Evolutionary conservation across 805 yeast species (phyloP), one percentile per base, ranked within the genome.

Genomic region (Blastobotrys chiropterorum): DNA sequence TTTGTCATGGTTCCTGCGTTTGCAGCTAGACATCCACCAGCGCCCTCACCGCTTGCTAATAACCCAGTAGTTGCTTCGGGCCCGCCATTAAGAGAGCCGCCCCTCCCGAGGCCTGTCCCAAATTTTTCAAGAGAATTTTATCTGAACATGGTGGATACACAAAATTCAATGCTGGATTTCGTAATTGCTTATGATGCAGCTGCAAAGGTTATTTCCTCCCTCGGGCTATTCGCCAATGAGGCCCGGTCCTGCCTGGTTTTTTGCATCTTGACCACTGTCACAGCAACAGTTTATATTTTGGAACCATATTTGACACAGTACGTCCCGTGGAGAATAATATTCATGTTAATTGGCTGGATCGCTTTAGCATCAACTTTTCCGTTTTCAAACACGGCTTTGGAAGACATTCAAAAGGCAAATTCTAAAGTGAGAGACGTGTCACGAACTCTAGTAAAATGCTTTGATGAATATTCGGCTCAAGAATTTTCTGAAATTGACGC

Each of bases 91-190:
- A 60, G 70, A 43, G 70, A 72, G 11, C 73, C 79, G 21, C 75
- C 70, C 34, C 61, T 76, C 2, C 86, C 89, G 2, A 79, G 78
- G 54, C 94, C 95, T 0, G 86, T 83, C 5, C 85, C 90, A 3
- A 89, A 88, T 65, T 73, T 86, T 47, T 82, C 90, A 31, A 73
- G 86, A 51, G 96, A 89, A 63, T 89, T 88, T 62, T 67, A 84
- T 17, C 63, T 88, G 52, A 89, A 89, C 63, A 71, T 86, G 60
- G 86, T 95, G 1, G 96, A 89, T 69, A 71, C 88, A 53, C 96
- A 89, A 62, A 89, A 89, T 63, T 84, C 82, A 61, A 83, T 86
- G 87, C 62, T 82, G 30, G 61, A 82, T 13, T 87, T 83, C 64
- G 82, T 85, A 7, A 65, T 70, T 11, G 67, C 73, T 0, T 88